A percentile compares a stretch with the other conserved stretches of the same genome.
Evolutionary conservation across 345 rosid genomes (phyloP).

Genomic region (Arabis alpina): DNA sequence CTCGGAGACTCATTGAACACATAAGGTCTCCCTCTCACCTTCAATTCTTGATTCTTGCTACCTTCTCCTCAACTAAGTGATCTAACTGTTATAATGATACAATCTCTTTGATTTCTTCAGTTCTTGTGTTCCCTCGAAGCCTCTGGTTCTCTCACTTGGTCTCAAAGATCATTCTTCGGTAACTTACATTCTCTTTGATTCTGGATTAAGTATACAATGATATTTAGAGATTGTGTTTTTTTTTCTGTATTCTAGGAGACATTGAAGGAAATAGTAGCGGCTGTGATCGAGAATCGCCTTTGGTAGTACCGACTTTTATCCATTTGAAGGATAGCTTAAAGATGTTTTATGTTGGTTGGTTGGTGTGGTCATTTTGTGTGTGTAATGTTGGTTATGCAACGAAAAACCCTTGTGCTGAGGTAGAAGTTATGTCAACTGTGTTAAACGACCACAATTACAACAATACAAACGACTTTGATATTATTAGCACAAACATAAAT

Average conservation of each 20-base stretch:
- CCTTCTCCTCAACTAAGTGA: constrained; percentile 1
- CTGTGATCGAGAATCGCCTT: constrained; percentile 68
- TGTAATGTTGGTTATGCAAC: background rate
- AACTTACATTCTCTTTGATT: constrained; percentile 14
- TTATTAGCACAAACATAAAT: constrained; percentile 23
- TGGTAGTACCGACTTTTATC: constrained; percentile 49
- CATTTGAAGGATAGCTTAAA: background rate
- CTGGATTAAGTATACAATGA: background rate
- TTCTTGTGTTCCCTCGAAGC: constrained; percentile 60
- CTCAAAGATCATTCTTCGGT: constrained; percentile 90
- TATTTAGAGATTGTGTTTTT: background rate
- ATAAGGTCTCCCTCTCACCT: constrained; percentile 57
- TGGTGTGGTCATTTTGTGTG: background rate
- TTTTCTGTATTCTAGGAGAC: constrained; percentile 61
- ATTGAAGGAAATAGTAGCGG: constrained; percentile 67
- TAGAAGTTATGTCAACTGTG: background rate
- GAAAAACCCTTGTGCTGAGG: background rate
- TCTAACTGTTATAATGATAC: background rate
- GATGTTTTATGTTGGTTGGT: background rate
- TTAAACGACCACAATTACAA: background rate
- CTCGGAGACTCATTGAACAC: constrained; percentile 84
- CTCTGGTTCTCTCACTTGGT: constrained; percentile 84
- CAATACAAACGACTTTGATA: constrained; percentile 17
- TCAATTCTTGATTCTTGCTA: constrained; percentile 10
- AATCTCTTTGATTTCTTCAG: constrained; percentile 40